phyloP scores from a whole-genome alignment of 495 filamentous ascomycete genomes.

The Tuber melanosporum region DNA sequence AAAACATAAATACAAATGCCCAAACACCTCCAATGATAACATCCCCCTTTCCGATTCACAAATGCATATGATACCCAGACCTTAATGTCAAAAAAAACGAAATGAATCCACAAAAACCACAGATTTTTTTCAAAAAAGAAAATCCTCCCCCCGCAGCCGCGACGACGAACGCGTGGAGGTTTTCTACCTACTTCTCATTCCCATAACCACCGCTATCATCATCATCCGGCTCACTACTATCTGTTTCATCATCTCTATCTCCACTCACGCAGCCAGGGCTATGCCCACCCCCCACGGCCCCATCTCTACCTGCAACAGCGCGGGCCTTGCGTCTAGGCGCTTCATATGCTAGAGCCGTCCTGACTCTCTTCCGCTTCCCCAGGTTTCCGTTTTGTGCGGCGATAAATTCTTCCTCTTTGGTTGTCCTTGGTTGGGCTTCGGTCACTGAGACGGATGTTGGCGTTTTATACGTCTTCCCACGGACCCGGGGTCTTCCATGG shows the following conservation, averaged over 20 bases:
- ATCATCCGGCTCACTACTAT: slow-evolving; percentile 23
- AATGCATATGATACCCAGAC: background rate
- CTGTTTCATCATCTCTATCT: slow-evolving; percentile 32
- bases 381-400: slow-evolving; percentile 36
- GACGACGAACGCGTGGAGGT: background rate
- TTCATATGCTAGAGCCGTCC: slow-evolving; percentile 33
- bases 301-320: slow-evolving; percentile 15
- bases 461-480: slow-evolving; percentile 33
- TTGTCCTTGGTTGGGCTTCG: slow-evolving; percentile 26
- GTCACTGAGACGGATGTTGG: slow-evolving; percentile 26
- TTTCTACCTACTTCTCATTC: slow-evolving; percentile 16
- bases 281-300: slow-evolving; percentile 14
- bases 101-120: slow-evolving; percentile 6
- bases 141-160: background rate
- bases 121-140: background rate
- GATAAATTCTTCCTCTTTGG: slow-evolving; percentile 33
- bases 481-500: slow-evolving; percentile 27
- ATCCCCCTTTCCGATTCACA: background rate
- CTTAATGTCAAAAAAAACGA: slow-evolving; percentile 7
- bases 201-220: slow-evolving; percentile 33
- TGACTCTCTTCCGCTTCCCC: slow-evolving; percentile 33
- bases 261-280: slow-evolving; percentile 30
- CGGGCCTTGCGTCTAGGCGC: slow-evolving; percentile 31
- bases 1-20: slow-evolving; percentile 14
- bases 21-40: slow-evolving; percentile 7